Base-by-base conservation (phyloP, 2,329 filamentous ascomycete genomes). In the Exophiala calicioides region DNA sequence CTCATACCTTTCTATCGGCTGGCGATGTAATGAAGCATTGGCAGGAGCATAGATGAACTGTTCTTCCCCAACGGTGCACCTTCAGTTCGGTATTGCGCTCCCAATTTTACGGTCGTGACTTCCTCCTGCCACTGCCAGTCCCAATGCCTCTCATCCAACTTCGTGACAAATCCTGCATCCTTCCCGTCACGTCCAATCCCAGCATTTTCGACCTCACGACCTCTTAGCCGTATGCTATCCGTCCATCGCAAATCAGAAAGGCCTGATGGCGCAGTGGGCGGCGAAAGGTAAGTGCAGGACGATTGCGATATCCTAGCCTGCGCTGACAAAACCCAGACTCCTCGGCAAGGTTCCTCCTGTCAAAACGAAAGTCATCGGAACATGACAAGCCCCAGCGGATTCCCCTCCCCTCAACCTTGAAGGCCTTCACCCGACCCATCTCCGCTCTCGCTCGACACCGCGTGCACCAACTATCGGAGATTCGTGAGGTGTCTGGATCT, bases 401-500 rank as follows among this genome's bases (percentile, higher is more conserved):
- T 15, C 45, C 54, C 12, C 24, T 55, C 15, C 34, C 44, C 26
- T 16, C 47, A 19, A 50, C 37, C 10, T 32, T 54, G n/a, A 50
- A 58, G 16, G 36, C 39, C 9, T 47, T 52, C 35, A 41, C 38
- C 3, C 34, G 52, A 16, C 54, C 54, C 13, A 47, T 52, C 24
- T 53, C 54, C 19, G 56, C 52, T 24, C 31, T 54, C 31, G 52
- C 54, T 15, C 33, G 41, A 31, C 52, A 52, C 35, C 54, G 52
- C 20, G 39, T 53, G 13, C 47, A 54, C 33, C 51, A 52, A 31
- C 46, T 58, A 19, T 57, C 56, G 9, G 48, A 56, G 6, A 58
- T 58, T 44, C 52, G 49, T 13, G 56, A 58, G 43, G 50, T 46
- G 6, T 58, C 56, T 16, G 34, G 30, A 6, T 58, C 56, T 20